Evolutionary conservation across 192 early-diverging fungal species (phyloP), one percentile per base, ranked within the genome.

Genomic region (Rhizoclosmatium globosum): DNA sequence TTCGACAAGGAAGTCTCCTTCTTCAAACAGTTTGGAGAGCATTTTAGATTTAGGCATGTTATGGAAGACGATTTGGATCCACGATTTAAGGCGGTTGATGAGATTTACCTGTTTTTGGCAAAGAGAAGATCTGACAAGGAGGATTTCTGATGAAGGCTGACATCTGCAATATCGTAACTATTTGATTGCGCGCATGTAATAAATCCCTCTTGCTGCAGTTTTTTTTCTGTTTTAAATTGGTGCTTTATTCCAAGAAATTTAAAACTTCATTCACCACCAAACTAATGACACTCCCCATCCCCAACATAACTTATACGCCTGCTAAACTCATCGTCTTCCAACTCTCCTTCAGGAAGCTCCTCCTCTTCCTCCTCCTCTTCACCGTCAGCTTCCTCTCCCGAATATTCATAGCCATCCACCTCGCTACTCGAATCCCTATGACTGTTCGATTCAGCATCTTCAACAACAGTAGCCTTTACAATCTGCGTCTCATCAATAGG

Each of bases 1-100:
- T 87, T 87, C 82, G 81, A 77, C 43, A 45, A n/a, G 2, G 86
- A 87, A 64, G 76, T 82, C 47, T 67, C 78, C 39, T 87, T 87
- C 65, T 87, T 83, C 43, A 61, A 58, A 23, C 11, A 45, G 47
- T 72, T 85, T 46, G 83, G 83, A 21, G 47, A 84, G 46, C 21
- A 15, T 2, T 87, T 87, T 62, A 31, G 64, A 9, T 87, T 87
- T 64, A 23, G 67, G 17, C 43, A 84, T 74, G 74, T 87, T 41
- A 21, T 48, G 13, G 60, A 64, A 48, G 64, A 82, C 15, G 81
- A 85, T 4, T 48, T 72, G 78, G 83, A 85, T 65, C 73, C 80
- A 0, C 62, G 64, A 4, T 87, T 77, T 56, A 44, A 48, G 47
- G 67, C 83, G 3, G 80, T 81, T 9, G 86, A 87, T 48, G 74